phyloP scores from a whole-genome alignment of 140 eudicot genomes.

The Ambrosia hybrid region DNA sequence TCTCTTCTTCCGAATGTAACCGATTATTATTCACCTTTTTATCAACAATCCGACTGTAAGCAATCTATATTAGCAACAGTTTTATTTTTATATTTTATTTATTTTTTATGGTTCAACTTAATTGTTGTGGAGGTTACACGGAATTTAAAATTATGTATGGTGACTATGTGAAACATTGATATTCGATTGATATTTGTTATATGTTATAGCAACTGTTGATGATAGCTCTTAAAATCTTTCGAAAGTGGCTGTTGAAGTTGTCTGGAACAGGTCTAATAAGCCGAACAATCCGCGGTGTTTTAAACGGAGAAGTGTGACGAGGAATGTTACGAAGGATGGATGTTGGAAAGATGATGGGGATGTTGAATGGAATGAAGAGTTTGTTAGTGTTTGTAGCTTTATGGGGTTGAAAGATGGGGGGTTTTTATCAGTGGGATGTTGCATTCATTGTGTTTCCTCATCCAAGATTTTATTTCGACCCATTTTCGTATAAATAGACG shows the following conservation, averaged over 20 bases:
- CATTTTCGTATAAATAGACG: too few species aligned
- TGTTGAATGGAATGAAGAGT: slow-evolving; percentile 69
- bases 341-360: slow-evolving; percentile 39
- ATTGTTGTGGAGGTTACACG: too few species aligned
- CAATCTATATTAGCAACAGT: too few species aligned
- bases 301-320: slow-evolving; percentile 47
- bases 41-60: too few species aligned
- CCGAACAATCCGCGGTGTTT: slow-evolving; percentile 46
- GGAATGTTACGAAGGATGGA: slow-evolving; percentile 68
- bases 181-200: too few species aligned
- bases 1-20: too few species aligned
- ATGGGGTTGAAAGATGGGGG: slow-evolving; percentile 52
- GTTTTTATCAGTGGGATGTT: slow-evolving; percentile 77
- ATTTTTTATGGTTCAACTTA: too few species aligned
- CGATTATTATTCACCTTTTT: too few species aligned
- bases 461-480: neutral
- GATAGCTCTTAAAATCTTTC: slow-evolving; percentile 22
- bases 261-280: slow-evolving; percentile 66
- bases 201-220: neutral
- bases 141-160: too few species aligned
- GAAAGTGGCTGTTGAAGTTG: slow-evolving; percentile 51
- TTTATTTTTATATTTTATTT: too few species aligned
- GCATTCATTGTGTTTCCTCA: slow-evolving; percentile 54
- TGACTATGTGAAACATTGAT: too few species aligned
- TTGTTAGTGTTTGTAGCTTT: slow-evolving; percentile 46